Evolutionary conservation across 1,139 yeast genomes (phyloP), one percentile per base, ranked within the genome.

Genomic region (Taphrina communis): DNA sequence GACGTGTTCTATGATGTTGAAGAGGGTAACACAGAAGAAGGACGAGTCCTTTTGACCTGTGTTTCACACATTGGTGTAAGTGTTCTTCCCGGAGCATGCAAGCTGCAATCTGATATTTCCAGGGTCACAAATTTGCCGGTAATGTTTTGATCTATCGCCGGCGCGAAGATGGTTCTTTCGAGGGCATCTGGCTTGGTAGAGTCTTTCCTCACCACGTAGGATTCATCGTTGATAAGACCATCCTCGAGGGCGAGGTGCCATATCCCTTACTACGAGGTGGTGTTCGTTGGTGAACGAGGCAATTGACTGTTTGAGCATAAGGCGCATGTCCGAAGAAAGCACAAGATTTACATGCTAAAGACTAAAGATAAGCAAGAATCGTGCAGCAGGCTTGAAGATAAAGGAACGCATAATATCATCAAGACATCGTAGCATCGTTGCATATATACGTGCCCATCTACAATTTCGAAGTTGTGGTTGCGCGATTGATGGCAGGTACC

Each of bases 41-140:
- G 46, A 31, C 42, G 52, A 42, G 67, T 63, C 4, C 46, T 63
- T n/a, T 19, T 63, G 44, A 46, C 44, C 41, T 53, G 42, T 31
- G 55, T 53, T n/a, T 53, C 61, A 21, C 67, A 63, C 35, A 63
- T 63, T 38, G 67, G 67, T 8, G 67, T 53, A 41, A 42, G 57
- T 9, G 17, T 36, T 57, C 42, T n/a, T 2, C 11, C 21, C 31
- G 31, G 31, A 2, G 31, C 31, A 25, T 17, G 17, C 31, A 25
- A 25, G 31, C 31, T 25, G 31, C 31, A 25, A 25, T 25, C 31
- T 25, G 31, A 25, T 25, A 25, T 25, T 25, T 25, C 4, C 4
- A 56, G 66, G 66, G 67, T 14, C 67, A 62, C 44, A 52, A 58
- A 41, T 65, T 65, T 38, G 66, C 70, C 12, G 70, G 70, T 31